Conservation (phyloP, 1,284 basidiomycete species). For the Marasmius fiardii region DNA sequence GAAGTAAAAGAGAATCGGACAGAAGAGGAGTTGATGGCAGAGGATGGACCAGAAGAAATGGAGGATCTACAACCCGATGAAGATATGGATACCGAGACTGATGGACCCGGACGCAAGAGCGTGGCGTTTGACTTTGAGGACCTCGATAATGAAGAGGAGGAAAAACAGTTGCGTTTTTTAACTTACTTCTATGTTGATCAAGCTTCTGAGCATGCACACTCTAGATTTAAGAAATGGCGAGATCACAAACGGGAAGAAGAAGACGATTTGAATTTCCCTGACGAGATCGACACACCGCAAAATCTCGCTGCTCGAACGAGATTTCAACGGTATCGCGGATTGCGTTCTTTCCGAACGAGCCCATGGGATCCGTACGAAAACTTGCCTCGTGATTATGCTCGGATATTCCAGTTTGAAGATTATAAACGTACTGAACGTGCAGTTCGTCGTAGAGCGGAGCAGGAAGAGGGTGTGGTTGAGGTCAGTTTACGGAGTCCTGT, state of each 20-base stretch:
- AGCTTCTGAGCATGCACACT: too few species aligned
- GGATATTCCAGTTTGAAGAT: slow-evolving; percentile 97
- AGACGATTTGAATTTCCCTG: slow-evolving; percentile 86
- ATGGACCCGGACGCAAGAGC: slow-evolving; percentile 34
- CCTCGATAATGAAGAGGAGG: slow-evolving; percentile 81
- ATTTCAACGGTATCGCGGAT: slow-evolving; percentile 90
- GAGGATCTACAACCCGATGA: slow-evolving; percentile 35
- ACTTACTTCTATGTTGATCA: too few species aligned
- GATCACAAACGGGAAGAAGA: slow-evolving; percentile 67
- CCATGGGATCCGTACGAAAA: slow-evolving; percentile 99
- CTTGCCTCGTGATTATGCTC: slow-evolving; percentile 89
- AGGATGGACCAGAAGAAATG: slow-evolving; percentile 35
- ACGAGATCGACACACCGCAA: slow-evolving; percentile 96
- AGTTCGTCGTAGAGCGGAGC: slow-evolving; percentile 64
- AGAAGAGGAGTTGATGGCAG: slow-evolving; percentile 26
- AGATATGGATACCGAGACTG: slow-evolving; percentile 63
- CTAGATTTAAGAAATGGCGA: slow-evolving; percentile 65
- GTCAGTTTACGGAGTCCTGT: slow-evolving; percentile 34
- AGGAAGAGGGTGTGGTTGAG: slow-evolving; percentile 58
- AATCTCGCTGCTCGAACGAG: slow-evolving; percentile 83
- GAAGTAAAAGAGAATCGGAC: slow-evolving; percentile 33
- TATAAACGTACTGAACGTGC: slow-evolving; percentile 84
- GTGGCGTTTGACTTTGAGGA: slow-evolving; percentile 77
- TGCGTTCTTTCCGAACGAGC: slow-evolving; percentile 91
- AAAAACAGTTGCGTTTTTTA: too few species aligned